A percentile compares a stretch with the other conserved stretches of the same genome.
Evolutionary conservation across 1,139 yeast species (phyloP).

Genomic region (Lodderomyces parapsilosis): DNA sequence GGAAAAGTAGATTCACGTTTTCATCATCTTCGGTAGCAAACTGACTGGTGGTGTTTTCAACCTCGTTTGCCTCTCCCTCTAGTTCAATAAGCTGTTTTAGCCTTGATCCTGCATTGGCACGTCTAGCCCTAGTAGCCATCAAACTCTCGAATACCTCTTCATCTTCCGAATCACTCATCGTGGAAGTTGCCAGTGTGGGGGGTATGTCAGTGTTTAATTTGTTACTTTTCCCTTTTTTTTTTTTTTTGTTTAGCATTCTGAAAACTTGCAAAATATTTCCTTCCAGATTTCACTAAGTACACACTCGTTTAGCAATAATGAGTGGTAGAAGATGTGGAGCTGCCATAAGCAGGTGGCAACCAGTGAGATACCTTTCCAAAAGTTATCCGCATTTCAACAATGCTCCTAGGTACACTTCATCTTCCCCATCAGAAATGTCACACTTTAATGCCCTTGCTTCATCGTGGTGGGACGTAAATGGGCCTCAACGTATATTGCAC

Average conservation of each 20-base stretch:
- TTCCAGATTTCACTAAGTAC: slow-evolving; percentile 98
- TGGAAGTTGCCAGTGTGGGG: neutral
- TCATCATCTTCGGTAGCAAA: slow-evolving; percentile 63
- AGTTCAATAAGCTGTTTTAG: slow-evolving; percentile 70
- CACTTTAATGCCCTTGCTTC: slow-evolving; percentile 87
- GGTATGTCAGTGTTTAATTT: neutral
- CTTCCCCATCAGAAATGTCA: slow-evolving; percentile 51
- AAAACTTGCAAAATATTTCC: slow-evolving; percentile 70
- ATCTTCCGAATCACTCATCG: slow-evolving; percentile 32
- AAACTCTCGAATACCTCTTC: slow-evolving; percentile 27
- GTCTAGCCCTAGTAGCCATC: slow-evolving; percentile 70
- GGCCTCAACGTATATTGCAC: slow-evolving; percentile 90
- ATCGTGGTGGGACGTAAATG: slow-evolving; percentile 95
- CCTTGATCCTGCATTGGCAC: slow-evolving; percentile 90
- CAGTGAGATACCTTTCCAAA: neutral
- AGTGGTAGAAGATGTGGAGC: neutral
- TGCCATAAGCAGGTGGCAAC: neutral
- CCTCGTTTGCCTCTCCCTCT: slow-evolving; percentile 49
- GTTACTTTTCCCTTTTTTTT: too few species aligned
- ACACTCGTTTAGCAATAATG: slow-evolving; percentile 67
- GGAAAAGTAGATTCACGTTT: slow-evolving; percentile 70
- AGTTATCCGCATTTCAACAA: neutral
- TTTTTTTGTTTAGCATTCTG: neutral
- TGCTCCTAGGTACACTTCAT: slow-evolving; percentile 3
- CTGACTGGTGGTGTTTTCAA: slow-evolving; percentile 25